Conservation (phyloP, 371 early-diverging fungal species). For the Actinomortierella wolfii region DNA sequence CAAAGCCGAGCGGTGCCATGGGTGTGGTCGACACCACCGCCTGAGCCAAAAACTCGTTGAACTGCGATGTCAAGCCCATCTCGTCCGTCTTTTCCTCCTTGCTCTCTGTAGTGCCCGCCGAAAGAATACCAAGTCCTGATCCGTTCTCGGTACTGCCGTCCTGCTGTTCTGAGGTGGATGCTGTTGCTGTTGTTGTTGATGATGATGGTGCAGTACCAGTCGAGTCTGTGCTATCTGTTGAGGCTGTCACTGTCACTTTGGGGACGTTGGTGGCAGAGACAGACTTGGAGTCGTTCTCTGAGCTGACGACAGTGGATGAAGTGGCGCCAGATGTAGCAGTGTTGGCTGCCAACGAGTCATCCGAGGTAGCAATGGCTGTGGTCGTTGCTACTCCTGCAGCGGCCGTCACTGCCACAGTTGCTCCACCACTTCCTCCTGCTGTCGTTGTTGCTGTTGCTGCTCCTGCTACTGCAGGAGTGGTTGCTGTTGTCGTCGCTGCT, state of each 20-base stretch:
- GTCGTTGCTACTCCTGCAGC: no score
- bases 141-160: constrained; percentile 11
- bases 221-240: no score
- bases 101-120: not conserved
- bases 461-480: not conserved
- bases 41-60: constrained; percentile 45
- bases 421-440: no score
- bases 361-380: no score
- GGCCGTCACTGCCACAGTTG: no score
- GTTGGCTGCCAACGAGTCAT: no score
- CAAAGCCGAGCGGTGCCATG: constrained; percentile 15
- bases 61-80: constrained; percentile 46
- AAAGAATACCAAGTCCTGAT: not conserved
- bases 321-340: no score
- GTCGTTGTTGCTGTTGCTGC: no score
- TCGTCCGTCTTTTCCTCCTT: constrained; percentile 9
- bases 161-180: constrained; percentile 11
- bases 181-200: not conserved
- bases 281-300: no score
- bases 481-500: constrained; percentile 10
- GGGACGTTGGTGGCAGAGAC: no score
- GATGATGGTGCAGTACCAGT: not conserved
- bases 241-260: no score
- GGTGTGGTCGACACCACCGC: constrained; percentile 38
- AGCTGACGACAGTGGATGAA: no score